phyloP scores from a whole-genome alignment of 257 asterid species.

The Gynochthodes officinalis region DNA sequence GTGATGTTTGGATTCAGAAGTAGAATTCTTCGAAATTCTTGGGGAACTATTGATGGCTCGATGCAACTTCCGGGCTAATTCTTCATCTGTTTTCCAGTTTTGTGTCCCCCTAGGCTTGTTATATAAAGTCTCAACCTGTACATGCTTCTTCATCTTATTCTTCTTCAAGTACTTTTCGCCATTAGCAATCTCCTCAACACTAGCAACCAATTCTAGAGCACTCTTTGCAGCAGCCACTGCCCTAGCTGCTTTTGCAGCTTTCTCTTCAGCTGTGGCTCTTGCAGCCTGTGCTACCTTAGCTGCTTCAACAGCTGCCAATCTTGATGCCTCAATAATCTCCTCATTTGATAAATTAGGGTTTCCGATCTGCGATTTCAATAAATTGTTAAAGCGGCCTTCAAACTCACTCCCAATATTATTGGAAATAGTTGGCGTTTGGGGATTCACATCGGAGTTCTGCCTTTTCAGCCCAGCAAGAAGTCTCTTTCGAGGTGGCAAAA shows the following conservation, averaged over 20 bases:
- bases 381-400: constrained; percentile 37
- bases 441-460: constrained; percentile 67
- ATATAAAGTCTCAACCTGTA: constrained; percentile 26
- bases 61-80: constrained; percentile 30
- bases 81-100: constrained; percentile 28
- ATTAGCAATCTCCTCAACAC: constrained; percentile 40
- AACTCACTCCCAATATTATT: constrained; percentile 32
- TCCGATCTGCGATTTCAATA: constrained; percentile 46
- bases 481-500: constrained; percentile 92
- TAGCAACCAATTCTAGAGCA: constrained; percentile 78
- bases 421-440: constrained; percentile 41
- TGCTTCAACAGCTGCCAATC: constrained; percentile 69
- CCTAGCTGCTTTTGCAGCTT: constrained; percentile 84
- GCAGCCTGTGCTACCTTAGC: constrained; percentile 63
- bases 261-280: constrained; percentile 81
- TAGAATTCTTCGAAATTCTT: constrained; percentile 24
- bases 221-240: constrained; percentile 86
- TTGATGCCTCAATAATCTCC: constrained; percentile 73
- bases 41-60: constrained; percentile 33
- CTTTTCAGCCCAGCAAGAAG: constrained; percentile 89
- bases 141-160: constrained; percentile 32
- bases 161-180: constrained; percentile 23
- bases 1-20: constrained; percentile 19
- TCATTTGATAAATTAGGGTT: constrained; percentile 53
- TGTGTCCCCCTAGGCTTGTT: constrained; percentile 16